Percentiles rank a stretch among this genome's conserved stretches.
phyloP scores from a whole-genome alignment of 495 filamentous ascomycete genomes.

The Xylaria castorea region DNA sequence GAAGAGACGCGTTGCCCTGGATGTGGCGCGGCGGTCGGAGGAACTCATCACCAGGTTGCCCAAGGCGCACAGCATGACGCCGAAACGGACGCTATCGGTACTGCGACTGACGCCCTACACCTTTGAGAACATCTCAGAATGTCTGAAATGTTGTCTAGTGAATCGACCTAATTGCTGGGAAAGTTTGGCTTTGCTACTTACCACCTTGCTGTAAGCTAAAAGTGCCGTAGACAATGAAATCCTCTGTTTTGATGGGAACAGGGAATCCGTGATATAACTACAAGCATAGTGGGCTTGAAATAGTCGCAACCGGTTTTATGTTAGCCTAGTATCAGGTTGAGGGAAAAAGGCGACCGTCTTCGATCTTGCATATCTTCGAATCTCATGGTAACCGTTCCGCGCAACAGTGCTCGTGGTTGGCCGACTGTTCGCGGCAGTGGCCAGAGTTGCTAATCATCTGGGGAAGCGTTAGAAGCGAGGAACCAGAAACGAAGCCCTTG shows the following conservation, averaged over 20 bases:
- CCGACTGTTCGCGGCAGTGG: no score
- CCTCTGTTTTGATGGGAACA: neutral
- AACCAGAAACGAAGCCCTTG: neutral
- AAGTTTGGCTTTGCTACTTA: neutral
- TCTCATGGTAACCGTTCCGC: no score
- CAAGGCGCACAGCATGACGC: neutral
- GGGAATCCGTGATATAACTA: neutral
- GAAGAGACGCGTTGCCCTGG: constrained; percentile 67
- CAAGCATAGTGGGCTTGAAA: neutral
- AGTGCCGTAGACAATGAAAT: neutral
- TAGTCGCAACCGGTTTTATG: neutral
- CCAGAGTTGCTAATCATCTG: no score
- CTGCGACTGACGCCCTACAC: neutral
- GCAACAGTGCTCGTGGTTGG: no score
- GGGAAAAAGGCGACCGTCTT: no score
- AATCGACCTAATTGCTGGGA: neutral
- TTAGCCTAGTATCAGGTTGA: neutral
- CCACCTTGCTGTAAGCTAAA: neutral
- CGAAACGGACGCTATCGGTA: neutral
- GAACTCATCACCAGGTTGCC: constrained; percentile 53
- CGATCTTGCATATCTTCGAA: no score
- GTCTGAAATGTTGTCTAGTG: neutral
- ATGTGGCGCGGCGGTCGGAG: constrained; percentile 68
- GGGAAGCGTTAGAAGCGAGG: neutral
- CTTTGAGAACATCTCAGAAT: neutral